Conservation (phyloP, 23 red algal species). For the Chondrus crispus region DNA sequence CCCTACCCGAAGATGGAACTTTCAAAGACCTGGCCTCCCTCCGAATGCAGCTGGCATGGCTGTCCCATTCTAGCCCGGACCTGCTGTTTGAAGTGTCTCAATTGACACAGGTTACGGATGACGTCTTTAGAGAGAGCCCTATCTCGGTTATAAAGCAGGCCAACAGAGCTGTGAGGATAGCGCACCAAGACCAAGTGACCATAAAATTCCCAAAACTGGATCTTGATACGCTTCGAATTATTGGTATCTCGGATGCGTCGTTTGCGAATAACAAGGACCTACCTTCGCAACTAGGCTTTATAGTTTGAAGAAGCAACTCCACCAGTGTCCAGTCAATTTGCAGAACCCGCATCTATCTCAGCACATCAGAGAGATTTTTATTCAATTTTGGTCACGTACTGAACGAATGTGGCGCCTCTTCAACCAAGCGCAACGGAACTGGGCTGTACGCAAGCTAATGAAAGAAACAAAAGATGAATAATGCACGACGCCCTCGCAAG, state of each 20-base stretch:
- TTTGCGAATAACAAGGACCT: not conserved
- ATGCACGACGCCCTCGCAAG: too few species aligned
- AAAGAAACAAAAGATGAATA: too few species aligned
- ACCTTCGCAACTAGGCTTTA: not conserved
- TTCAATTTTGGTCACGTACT: too few species aligned
- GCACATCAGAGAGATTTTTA: too few species aligned
- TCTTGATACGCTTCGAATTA: not conserved
- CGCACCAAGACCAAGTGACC: not conserved
- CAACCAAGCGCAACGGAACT: too few species aligned
- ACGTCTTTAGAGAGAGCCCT: not conserved
- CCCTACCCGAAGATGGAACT: not conserved
- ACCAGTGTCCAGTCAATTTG: too few species aligned
- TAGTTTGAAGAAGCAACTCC: too few species aligned
- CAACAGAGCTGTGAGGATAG: not conserved
- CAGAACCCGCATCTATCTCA: too few species aligned
- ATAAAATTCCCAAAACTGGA: not conserved
- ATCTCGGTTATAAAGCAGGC: not conserved
- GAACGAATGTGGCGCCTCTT: too few species aligned
- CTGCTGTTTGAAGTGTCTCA: conserved; percentile 12
- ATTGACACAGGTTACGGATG: not conserved
- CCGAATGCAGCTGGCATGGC: conserved; percentile 13
- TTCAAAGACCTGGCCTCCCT: not conserved
- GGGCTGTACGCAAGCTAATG: too few species aligned
- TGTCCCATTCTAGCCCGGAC: conserved; percentile 2
- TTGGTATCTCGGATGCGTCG: not conserved